Evolutionary conservation across 1,139 yeast genomes (phyloP).

Genomic region (Kurtzmaniella quercitrusa): DNA sequence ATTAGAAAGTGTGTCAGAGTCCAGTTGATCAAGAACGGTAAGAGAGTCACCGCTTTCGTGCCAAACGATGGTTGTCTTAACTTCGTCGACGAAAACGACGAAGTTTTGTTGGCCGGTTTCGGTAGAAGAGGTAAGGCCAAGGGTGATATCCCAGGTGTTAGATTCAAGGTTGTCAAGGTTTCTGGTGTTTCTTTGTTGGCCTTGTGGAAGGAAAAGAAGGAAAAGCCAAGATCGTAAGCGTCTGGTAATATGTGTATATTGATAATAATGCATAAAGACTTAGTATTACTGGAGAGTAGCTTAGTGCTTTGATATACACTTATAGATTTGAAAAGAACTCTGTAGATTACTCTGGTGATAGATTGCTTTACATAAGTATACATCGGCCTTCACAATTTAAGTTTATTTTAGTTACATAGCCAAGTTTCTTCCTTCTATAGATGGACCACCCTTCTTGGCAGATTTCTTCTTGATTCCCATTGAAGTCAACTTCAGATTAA

Average conservation of each 20-base stretch:
- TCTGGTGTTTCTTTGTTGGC: conserved; percentile 99
- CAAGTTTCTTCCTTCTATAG: conserved; percentile 73
- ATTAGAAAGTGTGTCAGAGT: conserved; percentile 99
- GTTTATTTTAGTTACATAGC: conserved; percentile 30
- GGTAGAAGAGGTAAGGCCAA: conserved; percentile 99
- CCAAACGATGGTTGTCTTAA: conserved; percentile 99
- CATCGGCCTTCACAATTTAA: background rate
- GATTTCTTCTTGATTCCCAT: conserved; percentile 46
- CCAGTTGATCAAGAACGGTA: conserved; percentile 99
- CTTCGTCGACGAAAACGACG: conserved; percentile 99
- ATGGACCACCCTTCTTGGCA: conserved; percentile 64
- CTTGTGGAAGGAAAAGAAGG: conserved; percentile 99
- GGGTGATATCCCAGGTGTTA: conserved; percentile 99
- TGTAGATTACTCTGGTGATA: too few relatives aligned
- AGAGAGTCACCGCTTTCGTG: conserved; percentile 99
- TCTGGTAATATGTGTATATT: conserved; percentile 20
- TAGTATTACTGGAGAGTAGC: background rate
- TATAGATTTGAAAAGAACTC: too few relatives aligned
- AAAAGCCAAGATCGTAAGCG: conserved; percentile 97
- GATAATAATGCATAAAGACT: conserved; percentile 18
- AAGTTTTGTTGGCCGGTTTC: conserved; percentile 99
- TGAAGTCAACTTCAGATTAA: conserved; percentile 51
- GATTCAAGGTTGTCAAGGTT: conserved; percentile 99
- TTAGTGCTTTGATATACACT: conserved; percentile 1
- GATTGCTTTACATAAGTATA: too few relatives aligned